Evolutionary conservation across 2,329 filamentous ascomycete species (phyloP), one percentile per base, ranked within the genome.

Genomic region (Bipolaris oryzae): DNA sequence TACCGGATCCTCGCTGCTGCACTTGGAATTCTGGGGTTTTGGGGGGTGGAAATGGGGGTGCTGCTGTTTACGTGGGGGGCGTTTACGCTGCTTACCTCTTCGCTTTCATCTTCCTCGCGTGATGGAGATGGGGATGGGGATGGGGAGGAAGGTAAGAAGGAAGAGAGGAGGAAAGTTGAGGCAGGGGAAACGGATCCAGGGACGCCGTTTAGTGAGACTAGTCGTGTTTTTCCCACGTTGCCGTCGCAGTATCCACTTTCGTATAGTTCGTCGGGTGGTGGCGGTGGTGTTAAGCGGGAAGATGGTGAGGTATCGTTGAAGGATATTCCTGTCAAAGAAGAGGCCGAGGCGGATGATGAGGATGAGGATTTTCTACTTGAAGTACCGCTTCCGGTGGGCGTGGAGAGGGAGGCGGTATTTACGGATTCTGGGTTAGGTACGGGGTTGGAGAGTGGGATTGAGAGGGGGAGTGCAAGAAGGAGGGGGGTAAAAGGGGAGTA

Each of bases 21-120:
- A 0, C 69, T 88, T 0, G 89, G 92, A 67, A 90, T 88, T 0
- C 75, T 80, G 0, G 65, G 85, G 0, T 97, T 97, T 76, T 98
- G 93, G 92, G 72, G 79, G 1, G 85, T 86, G 11, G 92, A 94
- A 70, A 82, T 96, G 68, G 62, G 86, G 0, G 89, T 88, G 39
- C 85, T 90, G 73, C 79, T 81, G 1, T 35, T 87, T 0, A 87
- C 85, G 0, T 96, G 91, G 89, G 73, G 84, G 1, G 43, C 84
- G 0, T 66, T 90, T 18, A 80, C 74, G 7, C 78, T 78, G 33
- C 67, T 79, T 31, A 7, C 41, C 69, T 81, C 42, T 34, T 31
- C 62, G 1, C 38, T 49, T 5, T 13, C 44, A 1, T 7, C 21
- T 25, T 25, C 25, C 7, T 25, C 7, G 25, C 7, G 7, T 25